These are phyloP conservation scores for Nakazawaea anatomiae DNA, from an alignment of 805 yeast species.

Conservation along the genomic window DNA sequence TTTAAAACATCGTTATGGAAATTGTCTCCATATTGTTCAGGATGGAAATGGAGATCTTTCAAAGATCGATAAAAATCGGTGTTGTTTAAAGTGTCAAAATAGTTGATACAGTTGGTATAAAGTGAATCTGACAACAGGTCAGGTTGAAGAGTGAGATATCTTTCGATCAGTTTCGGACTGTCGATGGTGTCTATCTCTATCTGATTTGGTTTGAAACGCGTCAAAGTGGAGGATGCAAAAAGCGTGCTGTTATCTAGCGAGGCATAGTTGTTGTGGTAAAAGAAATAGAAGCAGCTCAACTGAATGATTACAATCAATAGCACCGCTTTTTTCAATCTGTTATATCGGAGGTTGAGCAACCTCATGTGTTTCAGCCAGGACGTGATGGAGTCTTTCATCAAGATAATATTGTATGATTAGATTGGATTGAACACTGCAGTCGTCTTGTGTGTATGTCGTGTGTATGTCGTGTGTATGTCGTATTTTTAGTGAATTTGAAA, in stretches of 20 bases:
- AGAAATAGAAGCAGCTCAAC: background rate
- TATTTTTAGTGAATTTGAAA: too few species aligned
- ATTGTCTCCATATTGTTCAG: background rate
- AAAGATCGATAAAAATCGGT: background rate
- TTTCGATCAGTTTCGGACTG: background rate
- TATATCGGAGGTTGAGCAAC: background rate
- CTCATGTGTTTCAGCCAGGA: background rate
- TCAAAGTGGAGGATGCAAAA: constrained; percentile 2
- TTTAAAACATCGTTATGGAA: constrained; percentile 1
- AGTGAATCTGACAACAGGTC: constrained; percentile 5
- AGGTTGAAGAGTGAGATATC: background rate
- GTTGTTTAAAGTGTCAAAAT: background rate
- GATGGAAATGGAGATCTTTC: background rate
- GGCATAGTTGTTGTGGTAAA: background rate
- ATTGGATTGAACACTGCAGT: background rate
- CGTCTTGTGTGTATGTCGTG: too few species aligned
- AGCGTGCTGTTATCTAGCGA: background rate
- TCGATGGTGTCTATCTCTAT: background rate
- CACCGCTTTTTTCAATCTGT: background rate
- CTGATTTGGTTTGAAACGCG: background rate
- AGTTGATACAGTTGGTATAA: constrained; percentile 4
- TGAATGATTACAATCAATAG: background rate
- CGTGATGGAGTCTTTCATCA: background rate
- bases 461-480: too few species aligned
- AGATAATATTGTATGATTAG: too few species aligned